Evolutionary conservation across 2,329 filamentous ascomycete species (phyloP).

Genomic region (Colletotrichum zoysiae): DNA sequence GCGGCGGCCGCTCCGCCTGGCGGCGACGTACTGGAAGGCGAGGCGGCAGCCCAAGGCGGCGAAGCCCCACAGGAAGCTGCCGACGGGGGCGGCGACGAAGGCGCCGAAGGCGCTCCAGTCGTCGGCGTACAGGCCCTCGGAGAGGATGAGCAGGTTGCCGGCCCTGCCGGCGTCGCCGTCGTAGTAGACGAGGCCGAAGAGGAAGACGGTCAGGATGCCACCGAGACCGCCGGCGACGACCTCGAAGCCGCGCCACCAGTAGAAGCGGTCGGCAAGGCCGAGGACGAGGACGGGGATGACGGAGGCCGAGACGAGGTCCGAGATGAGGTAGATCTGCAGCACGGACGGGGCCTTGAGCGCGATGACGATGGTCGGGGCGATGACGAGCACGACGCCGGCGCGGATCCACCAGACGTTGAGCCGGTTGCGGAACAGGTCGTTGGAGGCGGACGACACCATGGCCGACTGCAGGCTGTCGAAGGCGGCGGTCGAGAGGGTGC

Average conservation of each 20-base stretch:
- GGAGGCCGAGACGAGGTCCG: conserved; percentile 81
- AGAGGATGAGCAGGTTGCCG: conserved; percentile 76
- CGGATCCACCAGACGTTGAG: conserved; percentile 83
- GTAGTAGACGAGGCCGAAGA: conserved; percentile 86
- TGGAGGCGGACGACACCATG: conserved; percentile 87
- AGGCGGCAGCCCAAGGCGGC: conserved; percentile 73
- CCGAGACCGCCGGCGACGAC: conserved; percentile 83
- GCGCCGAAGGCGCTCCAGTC: conserved; percentile 89
- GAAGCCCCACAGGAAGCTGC: conserved; percentile 78
- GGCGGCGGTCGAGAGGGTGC: conserved; percentile 80
- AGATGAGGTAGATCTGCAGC: conserved; percentile 85
- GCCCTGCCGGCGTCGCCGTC: conserved; percentile 75
- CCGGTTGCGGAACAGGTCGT: conserved; percentile 86
- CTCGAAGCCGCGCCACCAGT: conserved; percentile 85
- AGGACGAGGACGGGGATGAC: conserved; percentile 81
- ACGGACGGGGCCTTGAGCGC: conserved; percentile 81
- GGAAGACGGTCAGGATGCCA: conserved; percentile 82
- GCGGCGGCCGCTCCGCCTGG: conserved; percentile 68
- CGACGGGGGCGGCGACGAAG: conserved; percentile 83
- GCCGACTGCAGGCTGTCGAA: conserved; percentile 86
- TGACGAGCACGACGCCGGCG: conserved; percentile 75
- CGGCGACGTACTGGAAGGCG: conserved; percentile 66
- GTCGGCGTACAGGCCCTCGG: conserved; percentile 79
- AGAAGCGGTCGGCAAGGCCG: conserved; percentile 74
- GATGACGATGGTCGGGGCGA: conserved; percentile 79